Conservation (phyloP, 306 rosid genomes). For the Sophora flavescens region DNA sequence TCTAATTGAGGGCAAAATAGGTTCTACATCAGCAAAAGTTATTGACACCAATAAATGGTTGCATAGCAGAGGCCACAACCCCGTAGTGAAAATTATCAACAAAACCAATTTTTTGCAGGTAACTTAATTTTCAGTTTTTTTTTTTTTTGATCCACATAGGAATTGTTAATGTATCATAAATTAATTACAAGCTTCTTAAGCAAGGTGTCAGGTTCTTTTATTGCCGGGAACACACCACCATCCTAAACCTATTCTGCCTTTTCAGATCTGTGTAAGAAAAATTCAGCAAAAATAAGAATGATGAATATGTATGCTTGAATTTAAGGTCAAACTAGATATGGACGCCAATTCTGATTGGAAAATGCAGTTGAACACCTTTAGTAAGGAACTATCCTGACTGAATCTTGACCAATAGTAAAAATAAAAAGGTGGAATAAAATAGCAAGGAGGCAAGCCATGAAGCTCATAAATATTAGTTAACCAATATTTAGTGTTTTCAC, state of each 20-base stretch:
- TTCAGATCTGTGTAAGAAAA: not conserved
- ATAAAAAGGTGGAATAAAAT: slow-evolving; percentile 27
- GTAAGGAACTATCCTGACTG: slow-evolving; percentile 15
- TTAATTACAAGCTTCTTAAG: not conserved
- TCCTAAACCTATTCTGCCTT: slow-evolving; percentile 4
- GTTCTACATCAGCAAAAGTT: not conserved
- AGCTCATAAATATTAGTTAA: slow-evolving; percentile 19
- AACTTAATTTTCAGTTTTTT: not conserved
- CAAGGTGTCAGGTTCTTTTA: slow-evolving; percentile 8
- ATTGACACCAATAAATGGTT: not conserved
- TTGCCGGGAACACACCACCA: not conserved
- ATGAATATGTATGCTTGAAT: not conserved
- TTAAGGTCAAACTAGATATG: not conserved
- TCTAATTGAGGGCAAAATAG: not conserved
- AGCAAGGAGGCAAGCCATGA: slow-evolving; percentile 31
- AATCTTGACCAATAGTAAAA: slow-evolving; percentile 18
- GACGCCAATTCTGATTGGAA: slow-evolving; percentile 10
- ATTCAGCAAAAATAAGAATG: not conserved
- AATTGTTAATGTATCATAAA: not conserved
- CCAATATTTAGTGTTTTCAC: slow-evolving; percentile 1
- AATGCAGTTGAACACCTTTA: not conserved
- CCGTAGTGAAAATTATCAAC: not conserved
- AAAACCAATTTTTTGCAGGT: slow-evolving; percentile 2
- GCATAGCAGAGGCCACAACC: not conserved
- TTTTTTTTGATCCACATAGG: not conserved